Evolutionary conservation across 2,329 filamentous ascomycete species (phyloP).

Genomic region (Diaporthe velutina): DNA sequence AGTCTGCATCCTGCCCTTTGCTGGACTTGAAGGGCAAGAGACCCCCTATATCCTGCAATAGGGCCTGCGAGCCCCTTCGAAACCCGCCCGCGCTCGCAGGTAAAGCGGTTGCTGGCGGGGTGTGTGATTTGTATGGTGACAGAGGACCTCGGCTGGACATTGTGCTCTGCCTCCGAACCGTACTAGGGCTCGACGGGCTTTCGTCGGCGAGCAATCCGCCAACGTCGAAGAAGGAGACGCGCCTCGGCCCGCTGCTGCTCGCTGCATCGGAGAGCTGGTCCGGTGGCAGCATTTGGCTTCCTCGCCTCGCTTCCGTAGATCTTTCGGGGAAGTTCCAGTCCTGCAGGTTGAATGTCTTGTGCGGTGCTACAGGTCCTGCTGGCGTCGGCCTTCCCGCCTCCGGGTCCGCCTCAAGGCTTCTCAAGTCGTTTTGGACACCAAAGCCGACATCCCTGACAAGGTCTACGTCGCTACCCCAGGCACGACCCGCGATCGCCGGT

Average conservation of each 20-base stretch:
- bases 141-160: slow-evolving; percentile 57
- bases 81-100: slow-evolving; percentile 60
- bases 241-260: slow-evolving; percentile 61
- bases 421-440: slow-evolving; percentile 68
- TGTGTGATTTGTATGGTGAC: slow-evolving; percentile 50
- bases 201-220: slow-evolving; percentile 76
- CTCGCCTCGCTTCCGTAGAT: slow-evolving; percentile 45
- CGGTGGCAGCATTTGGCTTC: slow-evolving; percentile 44
- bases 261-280: slow-evolving; percentile 51
- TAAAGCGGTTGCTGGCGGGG: slow-evolving; percentile 57
- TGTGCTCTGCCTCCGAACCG: slow-evolving; percentile 55
- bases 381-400: slow-evolving; percentile 46
- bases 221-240: slow-evolving; percentile 87
- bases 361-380: slow-evolving; percentile 51
- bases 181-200: slow-evolving; percentile 33
- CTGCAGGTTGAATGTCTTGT: slow-evolving; percentile 48
- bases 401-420: slow-evolving; percentile 49
- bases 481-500: slow-evolving; percentile 66
- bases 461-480: slow-evolving; percentile 93
- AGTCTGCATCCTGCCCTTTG: background rate
- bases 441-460: slow-evolving; percentile 85
- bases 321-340: slow-evolving; percentile 63
- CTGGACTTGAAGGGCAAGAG: slow-evolving; percentile 57
- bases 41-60: slow-evolving; percentile 71
- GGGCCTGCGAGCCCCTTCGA: slow-evolving; percentile 66